phyloP scores from a whole-genome alignment of 768 basidiomycete genomes.

The Russula ochroleuca region DNA sequence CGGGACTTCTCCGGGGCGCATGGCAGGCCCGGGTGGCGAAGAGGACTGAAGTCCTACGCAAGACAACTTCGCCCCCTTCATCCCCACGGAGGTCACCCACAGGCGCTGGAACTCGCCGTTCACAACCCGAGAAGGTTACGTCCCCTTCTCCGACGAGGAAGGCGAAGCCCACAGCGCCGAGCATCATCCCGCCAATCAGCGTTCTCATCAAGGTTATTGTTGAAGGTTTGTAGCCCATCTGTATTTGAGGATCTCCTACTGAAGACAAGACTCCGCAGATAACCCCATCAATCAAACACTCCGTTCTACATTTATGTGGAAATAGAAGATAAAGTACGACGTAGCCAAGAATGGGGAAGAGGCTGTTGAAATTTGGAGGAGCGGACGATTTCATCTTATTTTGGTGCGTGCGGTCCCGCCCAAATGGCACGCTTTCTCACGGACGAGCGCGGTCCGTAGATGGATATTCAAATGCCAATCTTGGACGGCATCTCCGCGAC shows the following conservation, averaged over 20 bases:
- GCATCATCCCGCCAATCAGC: constrained; percentile 92
- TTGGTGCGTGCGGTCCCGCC: constrained; percentile 54
- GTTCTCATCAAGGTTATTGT: constrained; percentile 99
- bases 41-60: constrained; percentile 34
- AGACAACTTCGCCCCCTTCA: constrained; percentile 36
- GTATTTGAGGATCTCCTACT: not conserved
- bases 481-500: constrained; percentile 98
- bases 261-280: constrained; percentile 53
- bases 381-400: constrained; percentile 91
- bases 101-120: constrained; percentile 33
- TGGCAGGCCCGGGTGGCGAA: constrained; percentile 29
- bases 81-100: constrained; percentile 34
- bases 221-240: constrained; percentile 62
- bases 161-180: constrained; percentile 52
- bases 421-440: not conserved
- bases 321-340: constrained; percentile 92
- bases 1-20: constrained; percentile 2
- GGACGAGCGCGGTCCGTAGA: constrained; percentile 47
- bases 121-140: constrained; percentile 33
- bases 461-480: constrained; percentile 99
- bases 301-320: constrained; percentile 93
- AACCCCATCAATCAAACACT: constrained; percentile 99
- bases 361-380: constrained; percentile 92
- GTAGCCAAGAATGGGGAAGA: constrained; percentile 93
- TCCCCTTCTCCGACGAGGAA: constrained; percentile 41